Base-by-base conservation (phyloP, 2,329 filamentous ascomycete species). In the Dactylonectria estremocensis region DNA sequence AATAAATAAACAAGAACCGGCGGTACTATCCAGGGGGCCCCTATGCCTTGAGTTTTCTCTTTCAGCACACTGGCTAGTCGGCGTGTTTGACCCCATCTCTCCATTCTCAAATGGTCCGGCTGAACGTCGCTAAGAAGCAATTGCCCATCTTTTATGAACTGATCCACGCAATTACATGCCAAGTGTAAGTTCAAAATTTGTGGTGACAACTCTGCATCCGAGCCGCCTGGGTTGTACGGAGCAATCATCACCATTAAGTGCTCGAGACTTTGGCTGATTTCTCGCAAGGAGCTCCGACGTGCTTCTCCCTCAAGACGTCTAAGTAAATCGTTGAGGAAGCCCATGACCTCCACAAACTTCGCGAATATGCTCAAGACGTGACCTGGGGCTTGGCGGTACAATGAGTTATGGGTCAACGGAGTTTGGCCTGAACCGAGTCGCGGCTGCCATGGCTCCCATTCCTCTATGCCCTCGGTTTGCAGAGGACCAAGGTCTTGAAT, bases 371-470 rank as follows among this genome's bases (percentile, higher is more conserved):
- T 37, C 33, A 37, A 11, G 33, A 37, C 33, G 9, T 37, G 33
- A 9, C 33, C 33, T 37, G 33, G 33, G 2, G n/a, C 37, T 20
- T 66, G 66, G 8, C 13, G 22, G 13, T 43, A 46, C 24, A 28
- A 28, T 28, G 24, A 22, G 43, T 20, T 40, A 18, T 9, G 13
- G 46, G 16, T 33, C n/a, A n/a, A n/a, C n/a, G n/a, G n/a, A n/a
- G n/a, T n/a, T n/a, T n/a, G n/a, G n/a, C n/a, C 16, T 16, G 24
- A 22, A 3, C 16, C n/a, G 11, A 66, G 14, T 10, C 33, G 66
- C 7, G 57, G 62, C 22, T 68, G 66, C 66, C 66, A 68, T 11
- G 62, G 62, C 14, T 68, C 66, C 66, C 66, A 68, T 16, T 68
- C 66, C 22, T 68, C 66, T n/a, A 68, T 65, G 2, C 63, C 62